Conservation (phyloP, 805 yeast genomes). For the Suhomyces emberorum region DNA sequence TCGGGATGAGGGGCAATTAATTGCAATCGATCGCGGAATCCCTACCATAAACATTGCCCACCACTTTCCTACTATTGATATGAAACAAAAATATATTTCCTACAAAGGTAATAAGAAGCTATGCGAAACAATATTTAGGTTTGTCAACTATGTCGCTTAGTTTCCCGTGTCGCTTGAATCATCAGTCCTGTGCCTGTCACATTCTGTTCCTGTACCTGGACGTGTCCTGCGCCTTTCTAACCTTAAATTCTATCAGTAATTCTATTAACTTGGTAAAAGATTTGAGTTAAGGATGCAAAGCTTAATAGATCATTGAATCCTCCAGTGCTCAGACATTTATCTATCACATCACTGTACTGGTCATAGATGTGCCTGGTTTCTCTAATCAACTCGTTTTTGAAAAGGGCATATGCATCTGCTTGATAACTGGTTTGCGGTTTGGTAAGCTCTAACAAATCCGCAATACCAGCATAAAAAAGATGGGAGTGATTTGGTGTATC, state of each 20-base stretch:
- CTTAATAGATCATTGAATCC: conserved; percentile 13
- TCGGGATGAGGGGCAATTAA: conserved; percentile 10
- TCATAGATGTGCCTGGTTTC: conserved; percentile 21
- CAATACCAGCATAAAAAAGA: conserved; percentile 21
- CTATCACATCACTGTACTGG: conserved; percentile 5
- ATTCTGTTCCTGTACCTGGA: background rate
- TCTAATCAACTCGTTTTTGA: conserved; percentile 16
- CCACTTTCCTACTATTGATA: conserved; percentile 9
- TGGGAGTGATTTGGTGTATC: conserved; percentile 20
- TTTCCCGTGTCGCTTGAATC: too few species aligned
- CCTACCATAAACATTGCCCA: conserved; percentile 15
- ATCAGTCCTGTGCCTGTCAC: background rate
- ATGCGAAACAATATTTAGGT: conserved; percentile 7
- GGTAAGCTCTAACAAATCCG: conserved; percentile 17
- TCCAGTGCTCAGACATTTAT: conserved; percentile 5
- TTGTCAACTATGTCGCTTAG: conserved; percentile 1
- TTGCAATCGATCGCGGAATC: conserved; percentile 7
- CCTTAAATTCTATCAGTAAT: conserved; percentile 10
- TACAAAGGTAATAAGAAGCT: conserved; percentile 14
- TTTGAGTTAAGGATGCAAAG: conserved; percentile 18
- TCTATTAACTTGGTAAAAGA: conserved; percentile 15
- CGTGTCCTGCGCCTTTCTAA: too few species aligned
- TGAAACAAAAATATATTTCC: conserved; percentile 11
- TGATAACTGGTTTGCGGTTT: conserved; percentile 12
- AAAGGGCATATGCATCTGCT: conserved; percentile 14